A percentile compares a stretch with the other conserved stretches of the same genome.
phyloP scores from a whole-genome alignment of 2,329 filamentous ascomycete species.

The Mollisia scopiformis region DNA sequence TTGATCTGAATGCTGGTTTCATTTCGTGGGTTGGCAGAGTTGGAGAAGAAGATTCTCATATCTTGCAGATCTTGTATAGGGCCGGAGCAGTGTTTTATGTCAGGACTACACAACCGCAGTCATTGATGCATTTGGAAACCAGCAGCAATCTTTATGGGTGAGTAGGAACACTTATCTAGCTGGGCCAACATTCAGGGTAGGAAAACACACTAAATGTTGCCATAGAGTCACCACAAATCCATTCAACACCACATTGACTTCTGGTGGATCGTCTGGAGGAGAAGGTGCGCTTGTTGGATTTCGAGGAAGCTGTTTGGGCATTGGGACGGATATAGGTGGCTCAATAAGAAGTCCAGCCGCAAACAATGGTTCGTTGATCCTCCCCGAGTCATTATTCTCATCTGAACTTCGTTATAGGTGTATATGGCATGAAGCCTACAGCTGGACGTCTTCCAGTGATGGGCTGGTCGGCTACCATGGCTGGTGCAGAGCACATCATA shows the following conservation, averaged over 20 bases:
- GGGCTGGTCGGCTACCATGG: constrained; percentile 27
- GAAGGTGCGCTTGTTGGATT: constrained; percentile 58
- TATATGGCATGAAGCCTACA: constrained; percentile 38
- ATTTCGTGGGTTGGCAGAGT: constrained; percentile 50
- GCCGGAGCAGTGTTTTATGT: constrained; percentile 56
- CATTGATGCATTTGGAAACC: constrained; percentile 56
- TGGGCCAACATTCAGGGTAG: no score
- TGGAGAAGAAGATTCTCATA: constrained; percentile 48
- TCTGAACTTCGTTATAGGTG: constrained; percentile 17
- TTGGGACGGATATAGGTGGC: constrained; percentile 57
- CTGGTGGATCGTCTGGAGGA: constrained; percentile 58
- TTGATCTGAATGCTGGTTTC: constrained; percentile 52
- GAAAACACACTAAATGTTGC: not conserved
- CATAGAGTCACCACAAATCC: constrained; percentile 55
- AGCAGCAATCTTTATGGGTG: constrained; percentile 50
- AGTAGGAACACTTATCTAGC: no score
- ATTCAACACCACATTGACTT: constrained; percentile 51
- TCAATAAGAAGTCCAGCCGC: constrained; percentile 51
- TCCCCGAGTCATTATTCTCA: not conserved
- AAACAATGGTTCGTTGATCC: constrained; percentile 42
- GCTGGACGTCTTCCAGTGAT: constrained; percentile 28
- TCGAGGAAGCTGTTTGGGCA: constrained; percentile 53
- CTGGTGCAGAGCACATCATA: constrained; percentile 42
- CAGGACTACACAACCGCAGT: constrained; percentile 57
- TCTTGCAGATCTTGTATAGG: constrained; percentile 48